These are phyloP conservation scores for Sanghuangporus baumii DNA, from an alignment of 1,284 basidiomycete genomes.

Conservation along the genomic window DNA sequence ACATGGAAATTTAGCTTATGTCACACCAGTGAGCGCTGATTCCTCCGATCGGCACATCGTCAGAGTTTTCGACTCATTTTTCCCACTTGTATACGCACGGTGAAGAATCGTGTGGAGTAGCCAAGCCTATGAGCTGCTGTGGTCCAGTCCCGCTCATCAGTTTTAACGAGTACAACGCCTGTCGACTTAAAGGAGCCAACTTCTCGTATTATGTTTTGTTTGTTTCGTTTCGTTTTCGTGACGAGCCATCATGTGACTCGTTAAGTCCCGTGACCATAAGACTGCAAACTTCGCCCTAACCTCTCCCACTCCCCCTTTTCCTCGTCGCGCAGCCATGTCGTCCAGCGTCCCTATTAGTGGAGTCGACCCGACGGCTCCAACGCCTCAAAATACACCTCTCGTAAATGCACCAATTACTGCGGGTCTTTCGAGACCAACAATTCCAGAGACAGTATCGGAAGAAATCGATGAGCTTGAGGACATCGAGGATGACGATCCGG, in stretches of 20 bases:
- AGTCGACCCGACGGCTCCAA: constrained; percentile 59
- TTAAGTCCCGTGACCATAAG: not conserved
- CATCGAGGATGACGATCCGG: constrained; percentile 36
- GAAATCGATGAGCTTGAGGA: constrained; percentile 26
- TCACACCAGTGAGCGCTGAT: not conserved
- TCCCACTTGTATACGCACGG: too few species aligned
- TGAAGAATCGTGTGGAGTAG: too few species aligned
- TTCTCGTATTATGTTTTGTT: too few species aligned
- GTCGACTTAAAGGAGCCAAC: too few species aligned
- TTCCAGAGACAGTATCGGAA: constrained; percentile 61
- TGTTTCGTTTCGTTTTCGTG: too few species aligned
- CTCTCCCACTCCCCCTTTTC: not conserved
- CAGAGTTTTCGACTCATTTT: too few species aligned
- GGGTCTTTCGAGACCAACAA: constrained; percentile 65
- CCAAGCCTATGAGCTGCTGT: too few species aligned
- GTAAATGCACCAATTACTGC: constrained; percentile 61
- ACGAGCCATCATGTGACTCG: not conserved
- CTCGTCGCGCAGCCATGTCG: constrained; percentile 5
- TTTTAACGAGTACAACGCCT: too few species aligned
- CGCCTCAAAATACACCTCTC: constrained; percentile 79
- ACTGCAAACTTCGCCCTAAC: not conserved
- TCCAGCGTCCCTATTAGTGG: constrained; percentile 11
- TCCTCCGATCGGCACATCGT: too few species aligned
- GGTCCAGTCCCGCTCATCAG: too few species aligned
- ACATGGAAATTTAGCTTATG: not conserved